Base-by-base conservation (phyloP, 768 basidiomycete genomes). In the Leccinum boreale region DNA sequence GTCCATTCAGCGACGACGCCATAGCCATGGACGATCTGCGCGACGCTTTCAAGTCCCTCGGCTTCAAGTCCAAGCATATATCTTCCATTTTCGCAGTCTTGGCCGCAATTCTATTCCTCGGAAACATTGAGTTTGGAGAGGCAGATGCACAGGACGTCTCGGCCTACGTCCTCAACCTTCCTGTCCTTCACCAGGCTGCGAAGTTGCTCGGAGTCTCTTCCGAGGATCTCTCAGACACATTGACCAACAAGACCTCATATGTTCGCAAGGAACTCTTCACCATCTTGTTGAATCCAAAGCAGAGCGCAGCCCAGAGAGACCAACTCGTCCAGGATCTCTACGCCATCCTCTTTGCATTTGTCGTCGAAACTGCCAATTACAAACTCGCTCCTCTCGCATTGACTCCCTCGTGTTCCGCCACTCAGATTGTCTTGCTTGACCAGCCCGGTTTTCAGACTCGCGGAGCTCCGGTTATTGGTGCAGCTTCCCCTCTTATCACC, bases 361-460 rank as follows among this genome's bases (percentile, higher is more conserved):
- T 86, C 45, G 81, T 85, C 50, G 85, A 86, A 67, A 84, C 82
- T 11, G 82, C 82, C 59, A 86, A 86, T 67, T 80, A 83, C 66
- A 78, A 78, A 62, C 70, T 85, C 23, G 77, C 81, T 11, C 79
- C 84, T 3, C 64, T 73, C 59, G 70, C 78, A 1, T 70, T 75
- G 8, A 71, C 74, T 10, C 76, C 78, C 33, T 61, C 74, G 53
- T 73, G 70, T 62, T 74, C 71, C 35, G 69, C 73, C 14, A 77
- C 79, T 15, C 81, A 81, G 64, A 81, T 86, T 58, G 70, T 78
- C 44, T 66, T 85, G 36, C 70, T 86, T 51, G 85, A 86, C 63
- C 75, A 79, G 35, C 75, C 85, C 1, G 85, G 85, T 14, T 85
- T 80, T 67, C 83, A 84, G 62, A 78, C 80, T 19, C 80, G 82